These are phyloP conservation scores for Trichoderma breve DNA, from an alignment of 2,329 filamentous ascomycete genomes.

Conservation along the genomic window DNA sequence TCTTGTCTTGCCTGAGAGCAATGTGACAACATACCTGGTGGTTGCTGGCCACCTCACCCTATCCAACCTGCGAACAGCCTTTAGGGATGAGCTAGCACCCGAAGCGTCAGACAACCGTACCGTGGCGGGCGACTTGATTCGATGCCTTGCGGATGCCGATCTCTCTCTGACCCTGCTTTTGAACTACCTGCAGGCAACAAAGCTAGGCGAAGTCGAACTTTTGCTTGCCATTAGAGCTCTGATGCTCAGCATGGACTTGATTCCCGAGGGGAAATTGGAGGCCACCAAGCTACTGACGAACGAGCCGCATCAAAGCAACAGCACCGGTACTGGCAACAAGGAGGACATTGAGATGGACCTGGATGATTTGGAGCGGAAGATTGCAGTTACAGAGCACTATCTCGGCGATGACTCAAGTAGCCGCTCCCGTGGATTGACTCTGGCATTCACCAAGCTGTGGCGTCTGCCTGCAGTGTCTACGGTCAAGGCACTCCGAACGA, in stretches of 20 bases:
- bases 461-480: slow-evolving; percentile 60
- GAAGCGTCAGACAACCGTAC: slow-evolving; percentile 46
- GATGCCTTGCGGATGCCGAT: slow-evolving; percentile 63
- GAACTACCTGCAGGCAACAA: slow-evolving; percentile 62
- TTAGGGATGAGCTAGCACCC: slow-evolving; percentile 47
- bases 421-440: slow-evolving; percentile 62
- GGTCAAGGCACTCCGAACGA: slow-evolving; percentile 60
- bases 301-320: slow-evolving; percentile 27
- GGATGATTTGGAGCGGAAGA: slow-evolving; percentile 61
- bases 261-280: slow-evolving; percentile 42
- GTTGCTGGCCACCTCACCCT: slow-evolving; percentile 59
- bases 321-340: slow-evolving; percentile 24
- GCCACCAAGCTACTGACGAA: slow-evolving; percentile 34
- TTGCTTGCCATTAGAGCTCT: slow-evolving; percentile 63
- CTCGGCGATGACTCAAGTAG: slow-evolving; percentile 62
- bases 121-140: slow-evolving; percentile 60
- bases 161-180: slow-evolving; percentile 65
- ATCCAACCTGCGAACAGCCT: slow-evolving; percentile 57
- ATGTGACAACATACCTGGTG: slow-evolving; percentile 57
- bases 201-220: slow-evolving; percentile 64
- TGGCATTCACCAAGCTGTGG: slow-evolving; percentile 68
- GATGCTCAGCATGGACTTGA: slow-evolving; percentile 66
- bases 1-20: slow-evolving; percentile 49
- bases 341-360: slow-evolving; percentile 52
- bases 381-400: slow-evolving; percentile 66